These are phyloP conservation scores for Botrytis porri DNA, from an alignment of 2,329 filamentous ascomycete genomes.

Conservation along the genomic window DNA sequence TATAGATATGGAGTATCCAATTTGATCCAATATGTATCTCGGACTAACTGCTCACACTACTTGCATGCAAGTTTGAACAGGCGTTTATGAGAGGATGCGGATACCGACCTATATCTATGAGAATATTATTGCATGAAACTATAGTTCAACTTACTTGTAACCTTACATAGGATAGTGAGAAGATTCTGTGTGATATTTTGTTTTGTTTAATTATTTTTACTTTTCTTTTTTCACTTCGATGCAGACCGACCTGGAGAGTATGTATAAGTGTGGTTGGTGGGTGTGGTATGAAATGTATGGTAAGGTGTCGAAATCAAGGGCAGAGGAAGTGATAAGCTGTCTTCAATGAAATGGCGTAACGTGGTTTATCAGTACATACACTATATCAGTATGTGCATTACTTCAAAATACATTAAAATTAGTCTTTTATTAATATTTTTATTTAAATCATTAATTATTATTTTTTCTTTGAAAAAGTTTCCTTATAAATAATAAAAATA, in stretches of 20 bases:
- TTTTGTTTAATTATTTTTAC: not conserved
- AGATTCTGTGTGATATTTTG: not conserved
- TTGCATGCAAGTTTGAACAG: slow-evolving; percentile 11
- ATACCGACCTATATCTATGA: slow-evolving; percentile 15
- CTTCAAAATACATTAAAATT: too few species aligned
- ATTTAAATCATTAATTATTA: too few species aligned
- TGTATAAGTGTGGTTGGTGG: not conserved
- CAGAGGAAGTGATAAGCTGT: not conserved
- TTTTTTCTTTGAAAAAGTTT: too few species aligned
- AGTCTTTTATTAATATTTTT: too few species aligned
- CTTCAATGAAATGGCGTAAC: slow-evolving; percentile 2
- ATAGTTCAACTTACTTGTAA: slow-evolving; percentile 9
- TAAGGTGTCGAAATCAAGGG: not conserved
- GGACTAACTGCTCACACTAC: not conserved
- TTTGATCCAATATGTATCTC: slow-evolving; percentile 5
- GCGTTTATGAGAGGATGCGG: slow-evolving; percentile 8
- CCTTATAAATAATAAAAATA: too few species aligned
- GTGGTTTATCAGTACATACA: too few species aligned
- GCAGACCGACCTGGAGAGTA: not conserved
- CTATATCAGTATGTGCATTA: too few species aligned
- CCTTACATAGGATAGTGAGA: not conserved
- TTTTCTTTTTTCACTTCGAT: not conserved
- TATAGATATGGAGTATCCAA: not conserved
- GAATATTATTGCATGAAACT: slow-evolving; percentile 9
- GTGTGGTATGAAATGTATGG: not conserved